Evolutionary conservation across 2,329 filamentous ascomycete genomes (phyloP), one percentile per base, ranked within the genome.

Genomic region (Venturia effusa): DNA sequence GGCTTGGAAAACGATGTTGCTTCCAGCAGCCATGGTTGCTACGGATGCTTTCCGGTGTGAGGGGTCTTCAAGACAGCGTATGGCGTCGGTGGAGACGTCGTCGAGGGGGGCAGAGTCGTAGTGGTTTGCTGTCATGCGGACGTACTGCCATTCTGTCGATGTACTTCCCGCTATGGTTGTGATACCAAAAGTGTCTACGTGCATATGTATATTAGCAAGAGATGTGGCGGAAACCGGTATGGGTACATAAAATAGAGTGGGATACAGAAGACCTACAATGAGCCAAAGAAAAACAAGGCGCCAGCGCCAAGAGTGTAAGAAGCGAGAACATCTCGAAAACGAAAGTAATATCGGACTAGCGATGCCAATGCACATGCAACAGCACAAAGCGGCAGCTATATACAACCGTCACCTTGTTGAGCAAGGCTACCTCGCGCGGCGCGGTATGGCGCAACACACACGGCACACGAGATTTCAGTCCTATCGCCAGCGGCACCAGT

Each of bases 61-160:
- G 67, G 66, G 4, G 65, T 68, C 67, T 54, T 73, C 71, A 63
- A 74, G 74, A 69, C 74, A 75, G 34, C 73, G 71, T 37, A 75
- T 71, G 40, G 70, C 69, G 4, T 63, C 22, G 1, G 70, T 70
- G 13, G 67, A 67, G 19, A 74, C 71, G 54, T 76, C 73, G 27
- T 66, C 68, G 30, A 73, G 66, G 22, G 69, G 69, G 19, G 68
- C 73, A 57, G 72, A 71, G 63, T 66, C 67, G 43, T 74, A 68
- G 66, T 68, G 67, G 67, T 74, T 74, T 39, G 67, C 67, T 17
- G 73, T 74, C 61, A 68, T 68, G 55, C 73, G 71, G 60, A 74
- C 71, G 32, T 69, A 70, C 55, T 70, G 67, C 72, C 72, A 73
- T 62, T 72, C 68, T 17, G 66, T 54, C n/a, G 70, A 59, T 15